These are phyloP conservation scores for Zymoseptoria pseudotritici DNA, from an alignment of 2,329 filamentous ascomycete genomes.

Conservation along the genomic window DNA sequence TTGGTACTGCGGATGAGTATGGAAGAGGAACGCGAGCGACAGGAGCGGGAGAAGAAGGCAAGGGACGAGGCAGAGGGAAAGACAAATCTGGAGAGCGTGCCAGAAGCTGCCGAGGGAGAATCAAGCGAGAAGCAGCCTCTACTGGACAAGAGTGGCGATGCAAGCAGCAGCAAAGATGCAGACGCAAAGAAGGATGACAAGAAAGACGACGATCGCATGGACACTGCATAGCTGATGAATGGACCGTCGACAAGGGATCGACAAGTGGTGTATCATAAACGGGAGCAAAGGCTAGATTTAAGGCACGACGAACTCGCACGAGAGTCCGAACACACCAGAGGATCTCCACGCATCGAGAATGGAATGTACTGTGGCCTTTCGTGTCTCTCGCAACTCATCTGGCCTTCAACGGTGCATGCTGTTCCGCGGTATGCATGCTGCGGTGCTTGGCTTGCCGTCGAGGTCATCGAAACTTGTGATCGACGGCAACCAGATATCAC, in stretches of 20 bases:
- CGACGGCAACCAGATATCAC: background rate
- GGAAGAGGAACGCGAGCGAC: slow-evolving; percentile 92
- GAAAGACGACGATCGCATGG: slow-evolving; percentile 27
- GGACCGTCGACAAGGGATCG: background rate
- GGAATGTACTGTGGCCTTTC: background rate
- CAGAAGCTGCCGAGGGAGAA: slow-evolving; percentile 54
- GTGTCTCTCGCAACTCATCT: background rate
- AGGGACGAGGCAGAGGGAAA: slow-evolving; percentile 61
- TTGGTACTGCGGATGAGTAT: slow-evolving; percentile 94
- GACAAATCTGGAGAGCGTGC: slow-evolving; percentile 70
- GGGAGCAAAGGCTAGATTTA: background rate
- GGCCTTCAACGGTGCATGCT: no score
- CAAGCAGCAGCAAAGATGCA: slow-evolving; percentile 10
- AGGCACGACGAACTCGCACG: background rate
- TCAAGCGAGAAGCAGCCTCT: slow-evolving; percentile 52
- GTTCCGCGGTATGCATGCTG: no score
- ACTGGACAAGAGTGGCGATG: slow-evolving; percentile 23
- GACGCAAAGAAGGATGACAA: slow-evolving; percentile 20
- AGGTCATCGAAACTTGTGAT: background rate
- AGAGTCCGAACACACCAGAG: background rate
- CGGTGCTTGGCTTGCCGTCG: background rate
- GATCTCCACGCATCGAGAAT: background rate
- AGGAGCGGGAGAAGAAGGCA: slow-evolving; percentile 77
- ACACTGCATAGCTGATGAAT: slow-evolving; percentile 21
- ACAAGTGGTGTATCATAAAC: background rate